A percentile compares a stretch with the other conserved stretches of the same genome.
Conservation (phyloP, 441 rosid species). For the Arabidopsis hybrid region DNA sequence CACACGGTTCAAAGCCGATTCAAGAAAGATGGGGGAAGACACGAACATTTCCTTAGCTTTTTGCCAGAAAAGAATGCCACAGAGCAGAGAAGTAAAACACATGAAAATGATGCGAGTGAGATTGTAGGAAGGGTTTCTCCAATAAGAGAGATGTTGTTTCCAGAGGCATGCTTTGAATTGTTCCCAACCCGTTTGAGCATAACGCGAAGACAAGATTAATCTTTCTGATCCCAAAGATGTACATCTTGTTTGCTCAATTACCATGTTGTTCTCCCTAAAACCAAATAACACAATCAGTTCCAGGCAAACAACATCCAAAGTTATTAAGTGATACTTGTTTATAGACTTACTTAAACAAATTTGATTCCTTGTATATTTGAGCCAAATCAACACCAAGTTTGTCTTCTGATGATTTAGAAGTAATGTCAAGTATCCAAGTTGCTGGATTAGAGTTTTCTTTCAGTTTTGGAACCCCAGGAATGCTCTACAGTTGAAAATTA, state of each 20-base stretch:
- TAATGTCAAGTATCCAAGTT: slow-evolving; percentile 56
- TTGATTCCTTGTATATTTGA: slow-evolving; percentile 49
- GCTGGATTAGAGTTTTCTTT: slow-evolving; percentile 55
- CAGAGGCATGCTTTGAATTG: slow-evolving; percentile 62
- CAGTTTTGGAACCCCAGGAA: slow-evolving; percentile 47
- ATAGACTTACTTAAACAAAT: slow-evolving; percentile 43
- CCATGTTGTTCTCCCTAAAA: slow-evolving; percentile 37
- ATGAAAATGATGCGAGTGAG: slow-evolving; percentile 56
- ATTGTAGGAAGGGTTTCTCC: slow-evolving; percentile 78
- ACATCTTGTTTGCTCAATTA: slow-evolving; percentile 16
- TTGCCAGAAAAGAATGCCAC: slow-evolving; percentile 71
- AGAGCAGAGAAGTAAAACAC: slow-evolving; percentile 49
- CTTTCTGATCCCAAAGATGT: slow-evolving; percentile 32
- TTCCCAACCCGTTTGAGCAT: slow-evolving; percentile 52
- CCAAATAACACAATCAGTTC: not conserved
- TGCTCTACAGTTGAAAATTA: slow-evolving; percentile 34
- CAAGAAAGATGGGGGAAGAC: slow-evolving; percentile 9
- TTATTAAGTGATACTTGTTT: not conserved
- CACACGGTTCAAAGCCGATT: not conserved
- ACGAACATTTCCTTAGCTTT: slow-evolving; percentile 62
- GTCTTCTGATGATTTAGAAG: slow-evolving; percentile 48
- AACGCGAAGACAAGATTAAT: slow-evolving; percentile 41
- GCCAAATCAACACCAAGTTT: slow-evolving; percentile 51
- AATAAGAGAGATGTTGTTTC: slow-evolving; percentile 73
- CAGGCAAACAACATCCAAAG: slow-evolving; percentile 8